Evolutionary conservation across 148 eudicot genomes (phyloP).

Genomic region (Amaranthus cruentus): DNA sequence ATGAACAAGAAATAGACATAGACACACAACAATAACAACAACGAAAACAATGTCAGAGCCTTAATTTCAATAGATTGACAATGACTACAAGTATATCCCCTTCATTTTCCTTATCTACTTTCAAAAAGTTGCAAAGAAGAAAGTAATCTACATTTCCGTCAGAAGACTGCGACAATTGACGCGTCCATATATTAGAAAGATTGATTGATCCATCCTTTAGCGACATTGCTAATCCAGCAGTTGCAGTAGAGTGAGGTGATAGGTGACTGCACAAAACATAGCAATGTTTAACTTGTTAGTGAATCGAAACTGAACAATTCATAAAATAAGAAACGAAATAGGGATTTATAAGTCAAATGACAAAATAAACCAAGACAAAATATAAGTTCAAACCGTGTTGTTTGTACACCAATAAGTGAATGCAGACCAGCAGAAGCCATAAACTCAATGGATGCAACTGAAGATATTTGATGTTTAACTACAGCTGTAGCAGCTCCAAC

Average conservation of each 20-base stretch:
- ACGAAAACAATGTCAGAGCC: not conserved
- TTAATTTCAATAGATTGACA: not conserved
- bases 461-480: slow-evolving; percentile 69
- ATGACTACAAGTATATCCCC: not conserved
- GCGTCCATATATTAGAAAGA: slow-evolving; percentile 89
- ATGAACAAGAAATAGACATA: not conserved
- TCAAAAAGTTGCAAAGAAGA: not conserved
- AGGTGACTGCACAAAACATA: slow-evolving; percentile 48
- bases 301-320: slow-evolving; percentile 5
- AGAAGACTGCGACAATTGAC: slow-evolving; percentile 69
- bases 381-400: slow-evolving; percentile 52
- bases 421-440: slow-evolving; percentile 84
- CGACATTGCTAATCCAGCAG: slow-evolving; percentile 69
- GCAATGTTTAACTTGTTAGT: not conserved
- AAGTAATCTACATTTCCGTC: slow-evolving; percentile 60
- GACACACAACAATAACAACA: slow-evolving; percentile 2
- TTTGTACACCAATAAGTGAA: slow-evolving; percentile 68
- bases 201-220: slow-evolving; percentile 80
- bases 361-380: slow-evolving; percentile 9
- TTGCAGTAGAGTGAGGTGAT: slow-evolving; percentile 76
- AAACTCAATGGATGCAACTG: slow-evolving; percentile 61
- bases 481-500: slow-evolving; percentile 69
- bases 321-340: slow-evolving; percentile 3
- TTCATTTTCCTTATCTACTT: not conserved
- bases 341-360: not conserved